Conservation (phyloP, 768 basidiomycete genomes). For the Trametes maxima region DNA sequence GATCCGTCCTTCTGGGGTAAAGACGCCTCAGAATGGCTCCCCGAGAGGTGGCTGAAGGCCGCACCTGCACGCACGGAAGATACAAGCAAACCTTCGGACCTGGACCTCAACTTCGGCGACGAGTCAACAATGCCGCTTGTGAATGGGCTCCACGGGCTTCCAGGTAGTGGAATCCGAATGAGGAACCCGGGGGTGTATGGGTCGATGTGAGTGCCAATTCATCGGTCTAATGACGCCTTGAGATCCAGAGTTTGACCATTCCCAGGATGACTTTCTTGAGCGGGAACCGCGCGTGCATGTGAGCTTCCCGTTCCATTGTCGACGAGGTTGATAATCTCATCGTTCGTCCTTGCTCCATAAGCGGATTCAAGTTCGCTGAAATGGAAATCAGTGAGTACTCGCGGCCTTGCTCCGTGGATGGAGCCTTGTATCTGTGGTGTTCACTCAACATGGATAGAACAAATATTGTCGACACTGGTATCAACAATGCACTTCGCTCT, state of each 20-base stretch:
- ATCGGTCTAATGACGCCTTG: too few relatives aligned
- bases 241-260: neutral
- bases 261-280: conserved; percentile 32
- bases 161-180: conserved; percentile 10
- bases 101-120: conserved; percentile 14
- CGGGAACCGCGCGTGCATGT: conserved; percentile 27
- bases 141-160: neutral
- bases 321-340: too few relatives aligned
- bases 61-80: neutral
- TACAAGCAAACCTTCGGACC: neutral
- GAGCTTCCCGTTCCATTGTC: neutral
- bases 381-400: conserved; percentile 26
- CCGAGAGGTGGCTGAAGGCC: conserved; percentile 58
- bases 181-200: conserved; percentile 28
- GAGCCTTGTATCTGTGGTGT: too few relatives aligned
- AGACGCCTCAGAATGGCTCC: conserved; percentile 56
- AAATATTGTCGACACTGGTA: conserved; percentile 39
- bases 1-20: conserved; percentile 61
- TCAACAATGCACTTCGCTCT: conserved; percentile 39
- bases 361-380: conserved; percentile 29
- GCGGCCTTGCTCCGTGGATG: too few relatives aligned
- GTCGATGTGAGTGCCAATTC: conserved; percentile 19
- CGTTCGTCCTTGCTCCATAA: neutral
- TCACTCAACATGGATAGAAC: conserved; percentile 30
- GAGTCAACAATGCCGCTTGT: neutral